phyloP scores from a whole-genome alignment of 2,329 filamentous ascomycete species.

The Paramyrothecium roridum region DNA sequence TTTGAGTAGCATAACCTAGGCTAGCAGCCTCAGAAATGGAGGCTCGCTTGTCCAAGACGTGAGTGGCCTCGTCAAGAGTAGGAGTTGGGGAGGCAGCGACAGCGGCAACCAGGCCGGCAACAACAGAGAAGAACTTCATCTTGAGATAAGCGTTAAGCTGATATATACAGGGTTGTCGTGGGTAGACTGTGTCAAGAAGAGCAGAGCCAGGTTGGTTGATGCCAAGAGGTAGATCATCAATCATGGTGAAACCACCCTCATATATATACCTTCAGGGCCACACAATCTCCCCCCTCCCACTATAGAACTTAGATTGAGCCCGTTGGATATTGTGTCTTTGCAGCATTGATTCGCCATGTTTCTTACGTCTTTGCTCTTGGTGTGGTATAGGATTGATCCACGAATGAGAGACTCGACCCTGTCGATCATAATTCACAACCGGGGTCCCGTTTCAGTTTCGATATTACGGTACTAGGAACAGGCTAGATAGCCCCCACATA shows the following conservation, averaged over 20 bases:
- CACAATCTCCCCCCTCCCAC: too few relatives aligned
- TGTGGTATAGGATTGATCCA: not conserved
- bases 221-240: too few relatives aligned
- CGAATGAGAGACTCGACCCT: not conserved
- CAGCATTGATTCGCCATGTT: not conserved
- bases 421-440: too few relatives aligned
- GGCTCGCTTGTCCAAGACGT: conserved; percentile 18
- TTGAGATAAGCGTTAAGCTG: too few relatives aligned
- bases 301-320: not conserved
- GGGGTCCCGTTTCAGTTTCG: too few relatives aligned
- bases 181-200: not conserved
- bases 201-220: too few relatives aligned
- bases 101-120: conserved; percentile 14
- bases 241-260: too few relatives aligned
- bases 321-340: not conserved
- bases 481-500: too few relatives aligned
- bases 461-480: too few relatives aligned
- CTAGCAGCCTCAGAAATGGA: conserved; percentile 20
- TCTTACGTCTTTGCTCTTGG: not conserved
- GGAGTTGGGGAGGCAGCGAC: conserved; percentile 16
- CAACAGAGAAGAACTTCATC: conserved; percentile 14
- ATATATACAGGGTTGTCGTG: not conserved
- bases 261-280: too few relatives aligned
- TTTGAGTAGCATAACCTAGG: conserved; percentile 20
- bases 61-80: conserved; percentile 12